Evolutionary conservation across 306 rosid species (phyloP).

Genomic region (Cucumis melo): DNA sequence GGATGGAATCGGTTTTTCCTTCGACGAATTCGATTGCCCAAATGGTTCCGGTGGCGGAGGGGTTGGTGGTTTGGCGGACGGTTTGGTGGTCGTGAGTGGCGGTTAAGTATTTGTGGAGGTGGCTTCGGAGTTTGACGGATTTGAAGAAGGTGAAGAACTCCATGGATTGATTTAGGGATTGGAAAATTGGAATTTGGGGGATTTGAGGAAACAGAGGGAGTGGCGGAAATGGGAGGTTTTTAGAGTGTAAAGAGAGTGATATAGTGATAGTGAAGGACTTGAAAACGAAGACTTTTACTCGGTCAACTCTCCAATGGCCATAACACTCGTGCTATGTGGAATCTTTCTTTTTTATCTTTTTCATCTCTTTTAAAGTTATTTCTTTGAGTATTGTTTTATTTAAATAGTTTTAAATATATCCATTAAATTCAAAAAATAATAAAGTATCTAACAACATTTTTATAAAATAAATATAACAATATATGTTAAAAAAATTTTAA

Average conservation of each 20-base stretch:
- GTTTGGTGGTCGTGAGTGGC: conserved; percentile 75
- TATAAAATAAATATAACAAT: no score
- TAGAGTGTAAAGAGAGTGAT: neutral
- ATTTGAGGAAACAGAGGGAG: neutral
- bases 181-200: neutral
- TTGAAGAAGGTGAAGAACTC: conserved; percentile 49
- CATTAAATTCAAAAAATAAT: no score
- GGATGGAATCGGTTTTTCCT: conserved; percentile 39
- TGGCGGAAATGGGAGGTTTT: neutral
- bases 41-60: conserved; percentile 38
- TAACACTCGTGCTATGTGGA: neutral
- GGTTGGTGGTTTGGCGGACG: conserved; percentile 43
- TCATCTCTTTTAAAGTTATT: no score
- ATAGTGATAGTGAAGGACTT: neutral
- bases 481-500: no score
- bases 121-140: conserved; percentile 65
- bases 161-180: conserved; percentile 14
- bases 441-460: no score
- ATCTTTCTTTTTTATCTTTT: no score
- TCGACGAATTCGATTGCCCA: conserved; percentile 58
- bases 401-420: no score
- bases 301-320: neutral
- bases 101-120: conserved; percentile 47
- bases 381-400: no score
- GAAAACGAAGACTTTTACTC: neutral